Percentiles rank a stretch among this genome's conserved stretches.
Conservation (phyloP, 805 yeast genomes). For the Isabelozyma pseudorhagii region DNA sequence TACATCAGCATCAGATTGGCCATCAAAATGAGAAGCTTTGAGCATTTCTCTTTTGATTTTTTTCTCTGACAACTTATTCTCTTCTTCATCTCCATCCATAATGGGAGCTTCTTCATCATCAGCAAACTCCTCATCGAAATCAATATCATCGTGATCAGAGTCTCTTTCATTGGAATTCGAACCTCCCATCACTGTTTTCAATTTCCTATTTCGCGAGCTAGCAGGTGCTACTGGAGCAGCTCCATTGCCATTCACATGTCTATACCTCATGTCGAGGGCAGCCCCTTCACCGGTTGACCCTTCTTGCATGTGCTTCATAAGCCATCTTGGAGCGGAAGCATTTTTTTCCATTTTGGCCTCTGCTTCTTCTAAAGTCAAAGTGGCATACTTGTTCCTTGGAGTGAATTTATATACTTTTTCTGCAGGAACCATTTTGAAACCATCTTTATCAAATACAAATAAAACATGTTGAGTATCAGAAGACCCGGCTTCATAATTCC, state of each 20-base stretch:
- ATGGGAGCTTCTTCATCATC: constrained; percentile 99
- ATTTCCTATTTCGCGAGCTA: constrained; percentile 12
- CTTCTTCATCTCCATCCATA: constrained; percentile 94
- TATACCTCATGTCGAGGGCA: constrained; percentile 48
- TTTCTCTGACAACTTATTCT: constrained; percentile 82
- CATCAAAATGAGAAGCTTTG: constrained; percentile 72
- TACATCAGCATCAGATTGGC: constrained; percentile 54
- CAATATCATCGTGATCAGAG: constrained; percentile 88
- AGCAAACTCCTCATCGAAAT: constrained; percentile 94
- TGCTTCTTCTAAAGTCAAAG: constrained; percentile 93
- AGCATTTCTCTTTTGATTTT: constrained; percentile 83
- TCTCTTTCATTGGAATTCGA: constrained; percentile 47
- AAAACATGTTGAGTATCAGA: constrained; percentile 79
- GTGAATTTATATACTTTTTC: constrained; percentile 93
- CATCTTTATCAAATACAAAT: constrained; percentile 79
- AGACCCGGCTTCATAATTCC: constrained; percentile 88
- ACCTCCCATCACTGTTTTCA: constrained; percentile 44
- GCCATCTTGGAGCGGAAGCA: constrained; percentile 83
- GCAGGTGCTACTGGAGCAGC: constrained; percentile 5
- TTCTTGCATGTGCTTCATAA: constrained; percentile 82
- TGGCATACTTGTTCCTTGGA: constrained; percentile 88
- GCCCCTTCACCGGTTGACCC: constrained; percentile 45
- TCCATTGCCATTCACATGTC: constrained; percentile 15
- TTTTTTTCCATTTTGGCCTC: constrained; percentile 89
- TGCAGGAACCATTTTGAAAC: constrained; percentile 92